Conservation (phyloP, 2,329 filamentous ascomycete species). For the Helotiales sp. region DNA sequence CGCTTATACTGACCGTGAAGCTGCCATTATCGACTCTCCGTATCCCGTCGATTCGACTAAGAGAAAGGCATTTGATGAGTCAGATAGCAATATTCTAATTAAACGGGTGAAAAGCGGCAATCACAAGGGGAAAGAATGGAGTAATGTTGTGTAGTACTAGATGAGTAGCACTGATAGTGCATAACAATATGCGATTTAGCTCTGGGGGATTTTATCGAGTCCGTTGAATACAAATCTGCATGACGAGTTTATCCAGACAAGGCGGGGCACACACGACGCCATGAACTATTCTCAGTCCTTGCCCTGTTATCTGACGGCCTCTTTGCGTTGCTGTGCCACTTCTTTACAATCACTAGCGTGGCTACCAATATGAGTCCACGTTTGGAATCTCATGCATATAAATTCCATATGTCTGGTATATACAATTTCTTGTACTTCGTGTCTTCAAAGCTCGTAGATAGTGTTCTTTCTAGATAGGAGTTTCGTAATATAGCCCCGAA, state of each 20-base stretch:
- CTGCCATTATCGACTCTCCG: slow-evolving; percentile 5
- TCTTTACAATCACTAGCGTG: background rate
- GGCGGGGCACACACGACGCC: background rate
- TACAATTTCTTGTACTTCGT: background rate
- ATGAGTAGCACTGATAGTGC: background rate
- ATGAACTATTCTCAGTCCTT: background rate
- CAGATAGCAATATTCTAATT: slow-evolving; percentile 2
- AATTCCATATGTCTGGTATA: background rate
- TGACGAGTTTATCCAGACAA: background rate
- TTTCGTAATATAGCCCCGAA: background rate
- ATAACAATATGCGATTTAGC: background rate
- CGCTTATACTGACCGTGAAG: slow-evolving; percentile 1
- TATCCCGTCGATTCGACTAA: slow-evolving; percentile 6
- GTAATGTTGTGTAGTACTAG: background rate
- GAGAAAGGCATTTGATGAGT: slow-evolving; percentile 4
- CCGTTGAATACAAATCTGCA: background rate
- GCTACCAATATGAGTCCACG: background rate
- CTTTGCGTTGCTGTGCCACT: background rate
- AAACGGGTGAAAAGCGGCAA: slow-evolving; percentile 1
- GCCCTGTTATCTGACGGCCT: background rate
- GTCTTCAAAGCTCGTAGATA: background rate
- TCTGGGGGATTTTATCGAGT: background rate
- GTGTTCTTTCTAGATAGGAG: background rate
- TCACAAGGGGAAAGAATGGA: background rate
- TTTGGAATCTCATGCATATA: too few species aligned